Evolutionary conservation across 805 yeast genomes (phyloP).

Genomic region (Pichia occidentalis): DNA sequence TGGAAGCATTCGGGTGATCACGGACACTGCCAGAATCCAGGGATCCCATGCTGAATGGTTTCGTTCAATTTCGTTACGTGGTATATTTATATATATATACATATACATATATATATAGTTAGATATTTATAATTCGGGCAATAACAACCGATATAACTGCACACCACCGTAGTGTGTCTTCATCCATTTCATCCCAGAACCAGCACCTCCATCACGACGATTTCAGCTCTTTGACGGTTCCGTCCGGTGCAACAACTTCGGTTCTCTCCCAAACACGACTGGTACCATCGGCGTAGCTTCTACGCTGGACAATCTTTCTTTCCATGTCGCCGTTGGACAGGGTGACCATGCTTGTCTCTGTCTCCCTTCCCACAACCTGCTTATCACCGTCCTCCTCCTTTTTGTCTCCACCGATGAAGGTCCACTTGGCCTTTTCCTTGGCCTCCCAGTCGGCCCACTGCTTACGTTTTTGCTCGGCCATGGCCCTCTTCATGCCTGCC

Average conservation of each 20-base stretch:
- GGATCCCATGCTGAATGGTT: too few relatives aligned
- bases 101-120: too few relatives aligned
- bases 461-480: conserved; percentile 32
- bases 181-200: too few relatives aligned
- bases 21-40: too few relatives aligned
- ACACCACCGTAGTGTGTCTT: too few relatives aligned
- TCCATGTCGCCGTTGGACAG: conserved; percentile 39
- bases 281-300: conserved; percentile 11
- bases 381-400: conserved; percentile 18
- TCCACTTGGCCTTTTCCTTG: conserved; percentile 25
- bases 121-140: too few relatives aligned
- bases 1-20: conserved; percentile 43
- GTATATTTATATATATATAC: too few relatives aligned
- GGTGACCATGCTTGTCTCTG: conserved; percentile 31
- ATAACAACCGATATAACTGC: too few relatives aligned
- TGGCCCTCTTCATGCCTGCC: conserved; percentile 42
- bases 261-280: conserved; percentile 8
- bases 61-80: too few relatives aligned
- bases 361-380: conserved; percentile 31
- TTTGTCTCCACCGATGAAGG: background rate
- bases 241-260: conserved; percentile 11
- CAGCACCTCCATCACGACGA: too few relatives aligned
- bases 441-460: conserved; percentile 22
- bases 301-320: conserved; percentile 19
- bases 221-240: conserved; percentile 6